A percentile compares a stretch with the other conserved stretches of the same genome.
phyloP scores from a whole-genome alignment of 345 rosid species.

The Nasturtium officinale region DNA sequence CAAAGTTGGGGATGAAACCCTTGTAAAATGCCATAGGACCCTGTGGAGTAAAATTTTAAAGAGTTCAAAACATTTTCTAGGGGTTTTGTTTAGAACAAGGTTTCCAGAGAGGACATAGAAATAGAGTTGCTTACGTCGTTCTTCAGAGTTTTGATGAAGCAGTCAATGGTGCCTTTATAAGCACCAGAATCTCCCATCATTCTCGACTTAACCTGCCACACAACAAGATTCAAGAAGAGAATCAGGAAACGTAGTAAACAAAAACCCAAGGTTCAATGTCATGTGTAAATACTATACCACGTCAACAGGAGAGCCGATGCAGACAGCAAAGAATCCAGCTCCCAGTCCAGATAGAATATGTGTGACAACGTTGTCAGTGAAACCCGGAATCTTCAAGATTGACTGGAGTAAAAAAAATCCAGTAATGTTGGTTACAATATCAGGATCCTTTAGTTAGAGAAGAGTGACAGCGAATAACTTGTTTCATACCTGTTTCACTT shows the following conservation, averaged over 20 bases:
- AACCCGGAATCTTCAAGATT: slow-evolving; percentile 93
- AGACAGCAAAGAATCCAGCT: slow-evolving; percentile 96
- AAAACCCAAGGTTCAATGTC: slow-evolving; percentile 7
- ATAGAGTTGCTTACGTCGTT: slow-evolving; percentile 61
- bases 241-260: slow-evolving; percentile 11
- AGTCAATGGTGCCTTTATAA: slow-evolving; percentile 89
- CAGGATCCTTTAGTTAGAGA: neutral
- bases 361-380: slow-evolving; percentile 87
- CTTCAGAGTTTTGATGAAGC: slow-evolving; percentile 88
- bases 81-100: neutral
- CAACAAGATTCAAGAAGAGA: slow-evolving; percentile 16
- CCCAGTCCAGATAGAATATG: slow-evolving; percentile 94
- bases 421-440: neutral
- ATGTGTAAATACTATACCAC: slow-evolving; percentile 67
- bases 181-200: slow-evolving; percentile 95
- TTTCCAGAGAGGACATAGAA: slow-evolving; percentile 16
- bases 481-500: slow-evolving; percentile 75
- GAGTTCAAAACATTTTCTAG: neutral
- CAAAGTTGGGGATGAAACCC: slow-evolving; percentile 94
- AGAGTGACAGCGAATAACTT: slow-evolving; percentile 16
- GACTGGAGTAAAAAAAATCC: slow-evolving; percentile 56
- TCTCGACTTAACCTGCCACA: slow-evolving; percentile 85
- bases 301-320: slow-evolving; percentile 98
- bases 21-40: slow-evolving; percentile 88
- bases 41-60: slow-evolving; percentile 44